phyloP scores from a whole-genome alignment of 805 yeast species.

The Myxozyma melibiosi region DNA sequence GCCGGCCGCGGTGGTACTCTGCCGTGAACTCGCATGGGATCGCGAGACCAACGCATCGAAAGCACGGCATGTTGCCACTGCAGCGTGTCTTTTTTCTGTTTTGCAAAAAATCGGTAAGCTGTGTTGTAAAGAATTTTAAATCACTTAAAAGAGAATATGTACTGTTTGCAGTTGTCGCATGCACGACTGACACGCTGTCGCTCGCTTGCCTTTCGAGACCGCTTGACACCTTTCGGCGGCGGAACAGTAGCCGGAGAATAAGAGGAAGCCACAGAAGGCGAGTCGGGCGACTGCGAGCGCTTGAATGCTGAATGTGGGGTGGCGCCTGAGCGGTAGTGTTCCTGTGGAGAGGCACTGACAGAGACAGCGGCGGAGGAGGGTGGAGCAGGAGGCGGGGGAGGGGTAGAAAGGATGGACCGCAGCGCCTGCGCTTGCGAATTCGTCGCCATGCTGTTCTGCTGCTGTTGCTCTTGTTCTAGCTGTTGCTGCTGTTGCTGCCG shows the following conservation, averaged over 20 bases:
- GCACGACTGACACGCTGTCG: conserved; percentile 22
- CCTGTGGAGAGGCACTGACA: background rate
- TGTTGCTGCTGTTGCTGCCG: background rate
- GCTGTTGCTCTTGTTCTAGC: background rate
- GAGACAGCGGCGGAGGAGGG: background rate
- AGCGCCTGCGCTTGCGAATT: background rate
- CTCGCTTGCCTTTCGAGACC: background rate
- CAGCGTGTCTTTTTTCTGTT: conserved; percentile 24
- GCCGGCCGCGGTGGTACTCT: conserved; percentile 27
- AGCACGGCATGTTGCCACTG: conserved; percentile 18
- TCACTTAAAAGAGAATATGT: background rate
- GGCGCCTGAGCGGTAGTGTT: background rate
- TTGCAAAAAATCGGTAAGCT: background rate
- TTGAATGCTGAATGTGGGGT: background rate
- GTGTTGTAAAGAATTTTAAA: too few species aligned
- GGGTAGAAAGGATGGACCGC: conserved; percentile 6
- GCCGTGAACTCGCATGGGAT: conserved; percentile 22
- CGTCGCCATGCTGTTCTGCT: background rate
- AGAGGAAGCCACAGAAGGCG: too few species aligned
- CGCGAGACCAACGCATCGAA: conserved; percentile 18
- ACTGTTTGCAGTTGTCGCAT: conserved; percentile 22
- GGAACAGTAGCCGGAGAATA: too few species aligned
- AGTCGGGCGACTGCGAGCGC: background rate
- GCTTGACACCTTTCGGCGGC: background rate
- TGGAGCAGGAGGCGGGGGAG: background rate